phyloP scores from a whole-genome alignment of 2,329 filamentous ascomycete genomes.

The Pseudopyrenochaeta lycopersici region DNA sequence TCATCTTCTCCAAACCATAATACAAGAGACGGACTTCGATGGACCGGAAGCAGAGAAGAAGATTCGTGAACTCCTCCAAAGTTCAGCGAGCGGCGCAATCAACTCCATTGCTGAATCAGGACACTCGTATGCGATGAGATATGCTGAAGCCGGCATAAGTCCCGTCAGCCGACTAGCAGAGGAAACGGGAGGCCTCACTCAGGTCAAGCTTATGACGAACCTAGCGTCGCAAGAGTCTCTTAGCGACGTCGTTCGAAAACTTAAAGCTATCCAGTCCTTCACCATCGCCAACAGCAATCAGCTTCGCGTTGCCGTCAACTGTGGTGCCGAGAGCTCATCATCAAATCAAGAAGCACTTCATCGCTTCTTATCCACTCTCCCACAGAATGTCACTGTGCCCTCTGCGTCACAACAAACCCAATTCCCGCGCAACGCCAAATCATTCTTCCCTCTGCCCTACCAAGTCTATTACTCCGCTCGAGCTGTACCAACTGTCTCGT shows the following conservation, averaged over 20 bases:
- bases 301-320: slow-evolving; percentile 85
- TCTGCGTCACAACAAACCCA: slow-evolving; percentile 42
- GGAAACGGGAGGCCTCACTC: slow-evolving; percentile 88
- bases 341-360: slow-evolving; percentile 76
- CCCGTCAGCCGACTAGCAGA: slow-evolving; percentile 77
- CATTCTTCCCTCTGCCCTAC: slow-evolving; percentile 93
- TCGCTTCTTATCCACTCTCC: slow-evolving; percentile 73
- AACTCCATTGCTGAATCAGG: slow-evolving; percentile 92
- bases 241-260: slow-evolving; percentile 78
- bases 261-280: slow-evolving; percentile 84
- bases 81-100: slow-evolving; percentile 86
- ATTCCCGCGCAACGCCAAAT: slow-evolving; percentile 64
- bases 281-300: slow-evolving; percentile 73
- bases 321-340: slow-evolving; percentile 75
- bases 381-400: slow-evolving; percentile 48
- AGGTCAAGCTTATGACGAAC: slow-evolving; percentile 83
- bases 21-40: slow-evolving; percentile 90
- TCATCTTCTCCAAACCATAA: slow-evolving; percentile 79
- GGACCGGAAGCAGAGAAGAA: slow-evolving; percentile 81
- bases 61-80: slow-evolving; percentile 86
- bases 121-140: slow-evolving; percentile 84
- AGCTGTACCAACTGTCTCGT: slow-evolving; percentile 83
- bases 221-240: slow-evolving; percentile 80
- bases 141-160: slow-evolving; percentile 82
- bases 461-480: slow-evolving; percentile 95